Conservation (phyloP, 441 rosid genomes). For the Erodium trifolium region DNA sequence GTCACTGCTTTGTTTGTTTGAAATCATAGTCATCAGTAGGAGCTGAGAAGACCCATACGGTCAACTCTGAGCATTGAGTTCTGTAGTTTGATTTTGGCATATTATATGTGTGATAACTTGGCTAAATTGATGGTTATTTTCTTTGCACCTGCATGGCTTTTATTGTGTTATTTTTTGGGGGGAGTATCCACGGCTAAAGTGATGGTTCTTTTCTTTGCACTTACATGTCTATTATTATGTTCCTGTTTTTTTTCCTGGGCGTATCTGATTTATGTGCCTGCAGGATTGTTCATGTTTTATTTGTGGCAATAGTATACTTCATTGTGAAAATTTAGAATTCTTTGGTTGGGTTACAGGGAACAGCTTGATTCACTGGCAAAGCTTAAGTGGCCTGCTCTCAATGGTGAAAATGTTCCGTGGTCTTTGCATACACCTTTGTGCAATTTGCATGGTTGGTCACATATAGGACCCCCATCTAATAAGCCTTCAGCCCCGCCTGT, state of each 20-base stretch:
- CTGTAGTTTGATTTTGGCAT: constrained; percentile 22
- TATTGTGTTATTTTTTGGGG: constrained; percentile 12
- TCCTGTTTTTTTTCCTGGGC: constrained; percentile 10
- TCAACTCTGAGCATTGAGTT: constrained; percentile 20
- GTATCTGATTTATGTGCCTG: constrained; percentile 15
- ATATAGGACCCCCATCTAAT: constrained; percentile 34
- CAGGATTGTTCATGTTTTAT: constrained; percentile 15
- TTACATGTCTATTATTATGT: constrained; percentile 16
- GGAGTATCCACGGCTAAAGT: constrained; percentile 10
- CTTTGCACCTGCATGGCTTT: constrained; percentile 9
- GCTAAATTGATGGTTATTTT: not conserved
- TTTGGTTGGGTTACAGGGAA: constrained; percentile 73
- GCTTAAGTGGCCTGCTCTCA: constrained; percentile 66
- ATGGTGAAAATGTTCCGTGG: constrained; percentile 70
- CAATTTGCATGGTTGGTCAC: constrained; percentile 63
- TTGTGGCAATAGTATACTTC: constrained; percentile 23
- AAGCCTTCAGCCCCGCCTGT: constrained; percentile 35
- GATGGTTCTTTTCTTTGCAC: not conserved
- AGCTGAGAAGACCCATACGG: constrained; percentile 16
- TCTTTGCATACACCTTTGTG: constrained; percentile 56
- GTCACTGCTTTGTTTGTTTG: constrained; percentile 48
- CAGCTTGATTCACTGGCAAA: constrained; percentile 74
- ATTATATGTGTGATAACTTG: constrained; percentile 17
- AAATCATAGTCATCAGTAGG: constrained; percentile 28
- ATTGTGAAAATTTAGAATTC: constrained; percentile 36